Conservation (phyloP, 345 rosid species). For the Salix koriyanagi region DNA sequence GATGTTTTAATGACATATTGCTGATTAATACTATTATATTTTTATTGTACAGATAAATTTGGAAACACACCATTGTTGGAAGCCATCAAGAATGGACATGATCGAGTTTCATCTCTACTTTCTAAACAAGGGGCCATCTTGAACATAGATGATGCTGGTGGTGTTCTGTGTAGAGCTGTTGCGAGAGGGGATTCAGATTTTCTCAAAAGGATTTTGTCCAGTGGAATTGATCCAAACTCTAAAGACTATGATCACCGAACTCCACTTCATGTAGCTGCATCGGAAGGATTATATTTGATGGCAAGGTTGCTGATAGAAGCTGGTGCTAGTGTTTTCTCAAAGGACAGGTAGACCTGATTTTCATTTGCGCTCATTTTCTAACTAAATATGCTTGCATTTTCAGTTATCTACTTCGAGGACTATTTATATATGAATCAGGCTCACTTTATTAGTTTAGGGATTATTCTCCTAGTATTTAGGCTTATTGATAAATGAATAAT, state of each 20-base stretch:
- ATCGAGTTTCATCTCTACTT: conserved; percentile 56
- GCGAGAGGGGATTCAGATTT: conserved; percentile 70
- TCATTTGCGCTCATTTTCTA: not conserved
- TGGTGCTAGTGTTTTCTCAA: conserved; percentile 69
- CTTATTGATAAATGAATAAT: not conserved
- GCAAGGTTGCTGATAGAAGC: conserved; percentile 73
- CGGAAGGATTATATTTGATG: conserved; percentile 75
- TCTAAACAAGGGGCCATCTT: conserved; percentile 62
- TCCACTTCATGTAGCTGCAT: conserved; percentile 87
- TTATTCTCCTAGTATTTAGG: not conserved
- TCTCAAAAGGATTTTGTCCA: conserved; percentile 60
- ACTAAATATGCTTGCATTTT: not conserved
- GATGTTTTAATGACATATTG: not conserved
- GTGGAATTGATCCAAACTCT: conserved; percentile 76
- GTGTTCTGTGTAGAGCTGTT: conserved; percentile 62
- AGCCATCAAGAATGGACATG: conserved; percentile 77
- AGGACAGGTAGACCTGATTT: conserved; percentile 59
- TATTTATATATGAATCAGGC: not conserved
- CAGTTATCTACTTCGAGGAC: not conserved
- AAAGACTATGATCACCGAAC: conserved; percentile 86
- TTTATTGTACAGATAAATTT: conserved; percentile 55
- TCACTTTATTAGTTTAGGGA: not conserved
- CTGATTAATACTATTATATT: not conserved
- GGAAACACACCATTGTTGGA: conserved; percentile 84
- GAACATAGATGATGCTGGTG: conserved; percentile 69